Evolutionary conservation across 208 protist genomes (phyloP), one percentile per base, ranked within the genome.

Genomic region (Lotmaria passim): DNA sequence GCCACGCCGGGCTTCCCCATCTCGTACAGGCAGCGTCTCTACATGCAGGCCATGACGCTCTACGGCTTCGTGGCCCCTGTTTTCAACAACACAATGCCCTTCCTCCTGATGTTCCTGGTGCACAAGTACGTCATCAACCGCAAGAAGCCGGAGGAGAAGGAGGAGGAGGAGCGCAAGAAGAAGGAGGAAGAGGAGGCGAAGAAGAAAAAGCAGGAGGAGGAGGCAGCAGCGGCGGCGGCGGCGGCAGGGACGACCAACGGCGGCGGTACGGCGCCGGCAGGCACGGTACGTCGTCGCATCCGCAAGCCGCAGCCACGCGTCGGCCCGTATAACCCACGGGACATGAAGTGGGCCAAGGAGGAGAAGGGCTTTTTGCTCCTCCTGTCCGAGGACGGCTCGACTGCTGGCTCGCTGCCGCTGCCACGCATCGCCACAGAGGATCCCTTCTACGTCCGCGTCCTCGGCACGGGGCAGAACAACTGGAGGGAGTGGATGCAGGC

Each of bases 31-130:
- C 82, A 90, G 65, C 78, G 77, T 2, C 82, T 74, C 58, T 86
- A 81, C 70, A 53, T 91, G 28, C 81, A 76, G 41, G 62, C 73
- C 21, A 80, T 71, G 39, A 80, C 39, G 23, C 41, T 87, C 28
- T 77, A 86, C 56, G 71, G 68, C 63, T 51, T 81, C 23, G 48
- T 88, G 1, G 60, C 71, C 0, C 84, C 91, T 15, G 64, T 83
- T 41, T 30, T 81, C 28, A 81, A 60, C 26, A 87, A 81, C 66
- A 63, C 69, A 24, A 66, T 75, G 52, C 91, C 91, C 15, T 91
- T 96, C 66, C 24, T 93, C 24, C 60, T 96, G 17, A 90, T 92
- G 82, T 93, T 85, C 65, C 69, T 96, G 43, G 57, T 86, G n/a
- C 86, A 89, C 31, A 82, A 75, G 48, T 56, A 83, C 43, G 43